Conservation (phyloP, 2,329 filamentous ascomycete genomes). For the Curvularia verruculosa region DNA sequence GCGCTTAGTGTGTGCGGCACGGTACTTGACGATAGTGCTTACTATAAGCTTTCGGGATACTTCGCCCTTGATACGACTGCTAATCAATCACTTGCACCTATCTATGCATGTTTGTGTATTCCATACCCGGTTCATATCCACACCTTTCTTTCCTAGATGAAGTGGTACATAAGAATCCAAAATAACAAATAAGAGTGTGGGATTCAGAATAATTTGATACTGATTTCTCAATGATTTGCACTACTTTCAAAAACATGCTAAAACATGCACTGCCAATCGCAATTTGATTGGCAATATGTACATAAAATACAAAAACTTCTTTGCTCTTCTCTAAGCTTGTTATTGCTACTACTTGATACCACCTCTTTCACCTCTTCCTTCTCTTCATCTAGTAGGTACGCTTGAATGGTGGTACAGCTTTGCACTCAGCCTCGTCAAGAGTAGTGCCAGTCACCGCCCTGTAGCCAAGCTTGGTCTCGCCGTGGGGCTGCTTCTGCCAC, state of each 20-base stretch:
- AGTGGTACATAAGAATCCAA: too few species aligned
- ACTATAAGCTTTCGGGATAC: not conserved
- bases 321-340: conserved; percentile 8
- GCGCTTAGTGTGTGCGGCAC: not conserved
- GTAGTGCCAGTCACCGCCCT: conserved; percentile 81
- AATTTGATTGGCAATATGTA: conserved; percentile 39
- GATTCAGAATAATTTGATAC: conserved; percentile 2
- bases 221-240: not conserved
- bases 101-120: too few species aligned
- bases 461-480: conserved; percentile 85
- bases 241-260: conserved; percentile 12
- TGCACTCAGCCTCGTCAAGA: conserved; percentile 94
- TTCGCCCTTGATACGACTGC: not conserved
- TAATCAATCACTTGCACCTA: too few species aligned
- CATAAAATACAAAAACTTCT: conserved; percentile 42
- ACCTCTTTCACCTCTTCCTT: not conserved
- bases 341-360: not conserved
- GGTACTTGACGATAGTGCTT: not conserved
- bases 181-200: too few species aligned
- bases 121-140: too few species aligned
- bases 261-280: conserved; percentile 21
- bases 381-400: conserved; percentile 75
- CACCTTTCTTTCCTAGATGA: too few species aligned
- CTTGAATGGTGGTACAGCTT: conserved; percentile 95
- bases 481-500: conserved; percentile 93